Base-by-base conservation (phyloP, 2,329 filamentous ascomycete species). In the Arthrobotrys pseudoclavata region DNA sequence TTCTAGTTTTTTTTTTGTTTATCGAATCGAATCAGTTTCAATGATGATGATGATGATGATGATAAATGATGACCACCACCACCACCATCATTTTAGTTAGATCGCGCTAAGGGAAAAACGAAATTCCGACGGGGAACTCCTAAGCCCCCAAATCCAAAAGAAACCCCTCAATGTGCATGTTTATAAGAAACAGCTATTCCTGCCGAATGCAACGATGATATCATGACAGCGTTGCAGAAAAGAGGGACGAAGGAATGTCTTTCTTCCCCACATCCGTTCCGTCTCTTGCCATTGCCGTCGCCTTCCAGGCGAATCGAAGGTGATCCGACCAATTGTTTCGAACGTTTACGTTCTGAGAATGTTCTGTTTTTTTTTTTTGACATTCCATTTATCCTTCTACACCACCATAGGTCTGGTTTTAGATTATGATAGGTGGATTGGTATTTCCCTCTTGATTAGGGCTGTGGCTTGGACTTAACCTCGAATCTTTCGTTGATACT, bases 151-250 rank as follows among this genome's bases (percentile, higher is more conserved):
- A 24, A 50, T 24, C 20, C 6, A 15, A 6, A 50, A 53, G 24
- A 31, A 10, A 6, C 24, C 47, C 47, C 22, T 15, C 47, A 52
- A 52, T 13, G 10, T 26, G 15, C 12, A 34, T 57, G 37, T 34
- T 15, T n/a, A 37, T 29, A 53, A 31, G 31, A 57, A 20, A 37
- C 0, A 57, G 52, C 6, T 13, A 37, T 34, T 57, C 29, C 29
- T 37, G 29, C 52, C 52, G 52, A 57, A 57, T 57, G 52, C 52
- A 57, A 57, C 52, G 52, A 57, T 57, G 52, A 57, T 57, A 57
- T 57, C 52, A 57, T 37, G 52, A 53, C 20, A 29, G 47, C 15
- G 22, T 3, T 47, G 47, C 47, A 53, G 24, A 2, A n/a, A 18
- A 24, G 7, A 31, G 13, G n/a, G 24, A 31, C 13, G 18, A 12